Evolutionary conservation across 345 rosid species (phyloP).

Genomic region (Gossypium ekmanianum): DNA sequence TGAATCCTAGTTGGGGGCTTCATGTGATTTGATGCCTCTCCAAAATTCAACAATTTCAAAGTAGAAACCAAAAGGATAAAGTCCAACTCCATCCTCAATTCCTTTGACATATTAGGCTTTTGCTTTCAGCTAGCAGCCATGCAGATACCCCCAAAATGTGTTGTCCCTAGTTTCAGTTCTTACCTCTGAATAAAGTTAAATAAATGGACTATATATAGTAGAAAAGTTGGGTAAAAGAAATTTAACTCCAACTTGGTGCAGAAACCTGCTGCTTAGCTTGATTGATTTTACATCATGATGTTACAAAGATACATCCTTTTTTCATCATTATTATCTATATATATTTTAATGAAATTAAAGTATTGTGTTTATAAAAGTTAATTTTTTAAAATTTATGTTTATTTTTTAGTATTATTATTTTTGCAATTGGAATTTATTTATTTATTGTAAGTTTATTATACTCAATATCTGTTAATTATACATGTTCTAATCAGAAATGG

Average conservation of each 20-base stretch:
- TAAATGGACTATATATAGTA: not conserved
- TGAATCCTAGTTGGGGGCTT: not conserved
- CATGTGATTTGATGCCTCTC: conserved; percentile 4
- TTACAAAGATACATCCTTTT: no score
- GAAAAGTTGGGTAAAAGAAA: not conserved
- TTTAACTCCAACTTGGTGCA: not conserved
- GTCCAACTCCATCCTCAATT: not conserved
- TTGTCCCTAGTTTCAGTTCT: not conserved
- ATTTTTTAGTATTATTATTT: no score
- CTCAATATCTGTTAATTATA: no score
- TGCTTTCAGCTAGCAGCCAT: conserved; percentile 9
- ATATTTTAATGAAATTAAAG: no score
- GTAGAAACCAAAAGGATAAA: conserved; percentile 10
- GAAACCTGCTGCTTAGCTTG: not conserved
- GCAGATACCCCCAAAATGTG: conserved; percentile 7
- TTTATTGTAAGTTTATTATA: no score
- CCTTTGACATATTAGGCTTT: conserved; percentile 4
- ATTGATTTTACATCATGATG: not conserved
- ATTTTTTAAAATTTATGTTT: no score
- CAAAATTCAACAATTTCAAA: not conserved
- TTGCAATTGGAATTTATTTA: no score
- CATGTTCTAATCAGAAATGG: no score
- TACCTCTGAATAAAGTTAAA: not conserved
- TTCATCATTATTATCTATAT: no score
- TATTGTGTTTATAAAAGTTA: no score